Evolutionary conservation across 768 basidiomycete genomes (phyloP).

Genomic region (Mycena latifolia): DNA sequence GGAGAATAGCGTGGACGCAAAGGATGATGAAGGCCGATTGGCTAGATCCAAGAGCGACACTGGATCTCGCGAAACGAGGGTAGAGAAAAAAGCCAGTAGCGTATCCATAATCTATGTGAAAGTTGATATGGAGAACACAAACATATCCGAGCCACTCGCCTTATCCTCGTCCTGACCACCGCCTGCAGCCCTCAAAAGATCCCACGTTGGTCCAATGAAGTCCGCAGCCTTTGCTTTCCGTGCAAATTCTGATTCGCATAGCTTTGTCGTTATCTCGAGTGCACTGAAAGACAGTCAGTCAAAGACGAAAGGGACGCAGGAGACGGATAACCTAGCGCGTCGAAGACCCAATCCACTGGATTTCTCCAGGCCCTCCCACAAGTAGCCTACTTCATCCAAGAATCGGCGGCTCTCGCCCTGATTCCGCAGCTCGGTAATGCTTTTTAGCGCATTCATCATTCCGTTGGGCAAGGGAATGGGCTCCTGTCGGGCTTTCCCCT

Average conservation of each 20-base stretch:
- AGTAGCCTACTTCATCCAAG: slow-evolving; percentile 86
- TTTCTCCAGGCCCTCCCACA: slow-evolving; percentile 82
- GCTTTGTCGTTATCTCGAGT: slow-evolving; percentile 79
- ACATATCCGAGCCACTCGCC: slow-evolving; percentile 36
- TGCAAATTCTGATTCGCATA: slow-evolving; percentile 81
- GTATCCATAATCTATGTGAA: slow-evolving; percentile 70
- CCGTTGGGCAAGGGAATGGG: slow-evolving; percentile 57
- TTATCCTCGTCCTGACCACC: slow-evolving; percentile 72
- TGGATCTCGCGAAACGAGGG: slow-evolving; percentile 72
- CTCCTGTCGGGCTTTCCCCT: slow-evolving; percentile 48
- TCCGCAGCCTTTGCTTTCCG: slow-evolving; percentile 85
- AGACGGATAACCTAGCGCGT: slow-evolving; percentile 70
- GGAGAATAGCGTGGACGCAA: slow-evolving; percentile 52
- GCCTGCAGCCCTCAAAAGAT: slow-evolving; percentile 68
- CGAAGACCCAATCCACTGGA: slow-evolving; percentile 66
- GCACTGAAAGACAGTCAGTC: slow-evolving; percentile 59
- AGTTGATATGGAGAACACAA: neutral
- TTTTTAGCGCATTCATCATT: slow-evolving; percentile 82
- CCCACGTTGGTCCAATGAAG: slow-evolving; percentile 78
- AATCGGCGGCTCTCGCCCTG: slow-evolving; percentile 87
- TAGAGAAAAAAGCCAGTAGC: slow-evolving; percentile 70
- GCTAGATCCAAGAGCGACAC: slow-evolving; percentile 68
- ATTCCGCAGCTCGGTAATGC: slow-evolving; percentile 83
- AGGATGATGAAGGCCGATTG: slow-evolving; percentile 41
- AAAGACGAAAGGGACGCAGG: neutral